A percentile compares a stretch with the other conserved stretches of the same genome.
These are phyloP conservation scores for Cucumis sativus DNA, from an alignment of 306 rosid genomes.

Conservation along the genomic window DNA sequence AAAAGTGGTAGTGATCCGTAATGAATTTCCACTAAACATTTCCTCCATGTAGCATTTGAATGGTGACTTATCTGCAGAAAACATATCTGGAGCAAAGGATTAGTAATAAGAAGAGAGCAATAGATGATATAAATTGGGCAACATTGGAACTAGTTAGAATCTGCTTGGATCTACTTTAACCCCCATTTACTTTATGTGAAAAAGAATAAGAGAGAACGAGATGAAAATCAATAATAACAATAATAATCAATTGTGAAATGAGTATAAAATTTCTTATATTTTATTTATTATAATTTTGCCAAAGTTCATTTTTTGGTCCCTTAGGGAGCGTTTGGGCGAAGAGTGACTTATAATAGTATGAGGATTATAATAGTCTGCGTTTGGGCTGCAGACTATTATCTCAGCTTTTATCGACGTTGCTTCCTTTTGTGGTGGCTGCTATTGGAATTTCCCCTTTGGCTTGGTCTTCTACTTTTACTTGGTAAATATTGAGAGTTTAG, in stretches of 20 bases:
- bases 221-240: not conserved
- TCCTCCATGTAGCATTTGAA: constrained; percentile 68
- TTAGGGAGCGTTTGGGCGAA: not conserved
- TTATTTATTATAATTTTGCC: not conserved
- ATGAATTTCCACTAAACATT: constrained; percentile 71
- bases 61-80: constrained; percentile 61
- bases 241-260: not conserved
- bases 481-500: no score
- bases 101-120: constrained; percentile 6
- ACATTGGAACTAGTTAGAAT: not conserved
- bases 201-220: not conserved
- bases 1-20: constrained; percentile 68
- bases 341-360: no score
- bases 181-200: not conserved
- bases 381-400: no score
- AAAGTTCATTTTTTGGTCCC: not conserved
- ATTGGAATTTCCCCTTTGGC: no score
- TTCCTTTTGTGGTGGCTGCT: no score
- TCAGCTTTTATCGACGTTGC: no score
- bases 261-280: not conserved
- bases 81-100: constrained; percentile 34
- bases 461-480: no score
- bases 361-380: no score
- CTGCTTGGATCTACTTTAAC: not conserved
- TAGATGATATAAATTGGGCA: constrained; percentile 1